Evolutionary conservation across 805 yeast genomes (phyloP), one percentile per base, ranked within the genome.

Genomic region (Sungouiella blattae): DNA sequence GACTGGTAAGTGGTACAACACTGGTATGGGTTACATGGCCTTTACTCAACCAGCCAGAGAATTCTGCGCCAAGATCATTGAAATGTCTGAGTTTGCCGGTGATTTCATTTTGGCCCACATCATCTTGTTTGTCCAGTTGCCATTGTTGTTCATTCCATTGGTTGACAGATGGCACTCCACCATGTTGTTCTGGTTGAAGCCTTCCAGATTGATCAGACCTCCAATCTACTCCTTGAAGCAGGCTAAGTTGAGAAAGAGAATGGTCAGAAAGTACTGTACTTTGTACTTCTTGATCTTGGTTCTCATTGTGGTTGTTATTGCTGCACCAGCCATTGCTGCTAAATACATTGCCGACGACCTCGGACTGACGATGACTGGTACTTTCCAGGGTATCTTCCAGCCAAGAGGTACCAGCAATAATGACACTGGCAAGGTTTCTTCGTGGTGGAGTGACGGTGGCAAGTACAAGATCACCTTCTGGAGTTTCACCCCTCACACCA

Each of bases 1-100:
- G 99, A 86, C 96, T 39, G 99, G 99, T 75, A 89, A 88, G 67
- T 93, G 99, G 99, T 88, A 89, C 63, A 93, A 95, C 40, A 73
- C 86, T 41, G 93, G 95, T 57, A 68, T 91, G 64, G 98, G 98
- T 41, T 80, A 82, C 78, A 79, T 83, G 76, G 96, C 97, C 14
- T 77, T 85, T 74, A 82, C 98, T 22, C 98, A 91, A 71, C 98
- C 98, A 44, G 58, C 85, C 35, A 87, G 99, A 75, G 99, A 93
- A 71, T 87, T 87, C 57, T 75, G 79, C 55, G 97, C 97, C 49
- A 93, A 93, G 77, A 75, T 83, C 45, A 86, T 91, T 52, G 99
- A 93, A 70, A 66, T 86, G 73, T 87, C 96, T 35, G 91, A 88
- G 68, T 93, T 94, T 62, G 91, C 96, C 20, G 96, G 96, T 59